A percentile compares a stretch with the other conserved stretches of the same genome.
Conservation (phyloP, 2,329 filamentous ascomycete genomes). For the Claviceps humidiphila region DNA sequence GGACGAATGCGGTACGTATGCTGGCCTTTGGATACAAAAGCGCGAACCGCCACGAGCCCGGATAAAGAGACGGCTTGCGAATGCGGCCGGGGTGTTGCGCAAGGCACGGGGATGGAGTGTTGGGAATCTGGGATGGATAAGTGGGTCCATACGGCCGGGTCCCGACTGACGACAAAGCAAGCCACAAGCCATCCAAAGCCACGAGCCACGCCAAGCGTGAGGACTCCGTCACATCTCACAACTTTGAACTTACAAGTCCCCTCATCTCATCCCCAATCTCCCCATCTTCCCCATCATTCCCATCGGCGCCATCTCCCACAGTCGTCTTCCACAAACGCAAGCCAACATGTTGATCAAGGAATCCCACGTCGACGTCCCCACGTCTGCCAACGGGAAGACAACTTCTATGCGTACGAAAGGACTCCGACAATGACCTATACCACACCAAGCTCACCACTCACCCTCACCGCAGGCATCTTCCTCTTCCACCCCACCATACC, state of each 20-base stretch:
- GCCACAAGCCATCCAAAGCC: too few species aligned
- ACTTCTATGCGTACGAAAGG: conserved; percentile 35
- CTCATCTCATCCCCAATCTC: too few species aligned
- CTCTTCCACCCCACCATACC: conserved; percentile 76
- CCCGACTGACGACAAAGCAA: not conserved
- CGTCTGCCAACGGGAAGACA: conserved; percentile 38
- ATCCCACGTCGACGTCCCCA: conserved; percentile 36
- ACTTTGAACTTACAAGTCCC: too few species aligned
- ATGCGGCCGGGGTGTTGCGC: not conserved
- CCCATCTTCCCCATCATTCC: not conserved
- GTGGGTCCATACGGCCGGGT: not conserved
- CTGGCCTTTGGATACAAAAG: not conserved
- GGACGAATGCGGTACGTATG: too few species aligned
- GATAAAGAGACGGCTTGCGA: not conserved
- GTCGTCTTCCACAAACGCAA: not conserved
- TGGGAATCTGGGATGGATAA: not conserved
- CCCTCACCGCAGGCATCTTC: conserved; percentile 56
- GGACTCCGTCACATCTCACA: too few species aligned
- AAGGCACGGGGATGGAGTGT: not conserved
- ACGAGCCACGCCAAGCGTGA: too few species aligned
- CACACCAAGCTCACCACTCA: not conserved
- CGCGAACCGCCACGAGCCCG: not conserved
- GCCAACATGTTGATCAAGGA: conserved; percentile 40
- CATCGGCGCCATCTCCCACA: not conserved
- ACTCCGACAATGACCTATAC: not conserved